A percentile compares a stretch with the other conserved stretches of the same genome.
Conservation (phyloP, 306 rosid genomes). For the Sindora glabra region DNA sequence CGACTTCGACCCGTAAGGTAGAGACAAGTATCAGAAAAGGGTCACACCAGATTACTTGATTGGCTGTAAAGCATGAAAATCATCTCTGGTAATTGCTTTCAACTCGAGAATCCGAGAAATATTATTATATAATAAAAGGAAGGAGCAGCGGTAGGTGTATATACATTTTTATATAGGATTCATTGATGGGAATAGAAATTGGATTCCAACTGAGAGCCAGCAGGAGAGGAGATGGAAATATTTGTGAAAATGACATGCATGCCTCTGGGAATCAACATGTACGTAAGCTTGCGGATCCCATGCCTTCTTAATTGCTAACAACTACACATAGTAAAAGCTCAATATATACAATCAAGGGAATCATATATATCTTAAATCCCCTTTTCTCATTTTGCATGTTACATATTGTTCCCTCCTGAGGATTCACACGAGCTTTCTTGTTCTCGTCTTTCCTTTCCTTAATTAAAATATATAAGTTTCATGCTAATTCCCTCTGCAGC, state of each 20-base stretch:
- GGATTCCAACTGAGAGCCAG: conserved; percentile 30
- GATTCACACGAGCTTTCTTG: too few species aligned
- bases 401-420: not conserved
- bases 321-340: conserved; percentile 21
- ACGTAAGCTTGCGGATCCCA: conserved; percentile 16
- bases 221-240: conserved; percentile 27
- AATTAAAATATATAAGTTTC: too few species aligned
- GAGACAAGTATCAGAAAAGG: conserved; percentile 53
- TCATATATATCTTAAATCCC: not conserved
- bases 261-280: conserved; percentile 5
- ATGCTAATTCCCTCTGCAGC: too few species aligned
- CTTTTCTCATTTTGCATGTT: conserved; percentile 9
- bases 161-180: not conserved
- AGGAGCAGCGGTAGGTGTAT: too few species aligned
- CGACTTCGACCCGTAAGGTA: conserved; percentile 39
- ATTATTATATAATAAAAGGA: too few species aligned
- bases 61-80: not conserved
- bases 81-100: not conserved
- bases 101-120: too few species aligned
- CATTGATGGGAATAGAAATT: conserved; percentile 8
- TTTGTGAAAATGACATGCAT: conserved; percentile 38
- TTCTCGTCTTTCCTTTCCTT: too few species aligned
- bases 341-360: conserved; percentile 9
- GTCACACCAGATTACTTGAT: conserved; percentile 16
- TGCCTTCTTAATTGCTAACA: conserved; percentile 22